Percentiles rank a stretch among this genome's conserved stretches.
These are phyloP conservation scores for Phlyctochytrium bullatum DNA, from an alignment of 192 early-diverging fungal genomes.

Conservation along the genomic window DNA sequence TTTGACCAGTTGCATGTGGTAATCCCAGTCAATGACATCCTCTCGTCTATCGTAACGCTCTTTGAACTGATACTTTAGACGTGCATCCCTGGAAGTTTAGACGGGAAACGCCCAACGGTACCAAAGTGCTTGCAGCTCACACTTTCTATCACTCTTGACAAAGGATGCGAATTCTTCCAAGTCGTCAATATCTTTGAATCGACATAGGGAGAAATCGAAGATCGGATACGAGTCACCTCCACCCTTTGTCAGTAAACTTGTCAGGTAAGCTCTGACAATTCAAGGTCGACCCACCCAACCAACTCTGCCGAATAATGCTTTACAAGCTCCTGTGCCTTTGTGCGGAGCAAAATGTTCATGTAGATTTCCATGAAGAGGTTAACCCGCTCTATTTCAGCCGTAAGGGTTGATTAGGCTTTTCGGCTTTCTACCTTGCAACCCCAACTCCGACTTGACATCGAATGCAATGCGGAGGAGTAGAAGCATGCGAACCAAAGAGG, in stretches of 20 bases:
- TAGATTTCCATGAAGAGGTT: constrained; percentile 56
- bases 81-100: constrained; percentile 31
- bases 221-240: constrained; percentile 30
- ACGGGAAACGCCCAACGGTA: no score
- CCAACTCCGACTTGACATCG: constrained; percentile 24
- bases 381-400: no score
- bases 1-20: constrained; percentile 55
- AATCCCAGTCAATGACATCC: constrained; percentile 60
- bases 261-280: no score
- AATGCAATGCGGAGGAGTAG: constrained; percentile 43
- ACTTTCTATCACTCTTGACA: background rate
- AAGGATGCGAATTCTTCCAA: constrained; percentile 36
- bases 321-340: constrained; percentile 34
- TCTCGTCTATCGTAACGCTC: constrained; percentile 50
- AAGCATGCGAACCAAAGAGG: constrained; percentile 42
- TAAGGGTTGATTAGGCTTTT: no score
- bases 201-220: constrained; percentile 41
- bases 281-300: no score
- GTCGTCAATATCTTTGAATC: constrained; percentile 56
- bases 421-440: constrained; percentile 27
- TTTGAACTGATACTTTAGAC: constrained; percentile 37
- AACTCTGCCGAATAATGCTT: constrained; percentile 11
- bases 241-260: no score
- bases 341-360: constrained; percentile 46
- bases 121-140: background rate